These are phyloP conservation scores for Endocalyx cinctus DNA, from an alignment of 2,329 filamentous ascomycete genomes.

Conservation along the genomic window DNA sequence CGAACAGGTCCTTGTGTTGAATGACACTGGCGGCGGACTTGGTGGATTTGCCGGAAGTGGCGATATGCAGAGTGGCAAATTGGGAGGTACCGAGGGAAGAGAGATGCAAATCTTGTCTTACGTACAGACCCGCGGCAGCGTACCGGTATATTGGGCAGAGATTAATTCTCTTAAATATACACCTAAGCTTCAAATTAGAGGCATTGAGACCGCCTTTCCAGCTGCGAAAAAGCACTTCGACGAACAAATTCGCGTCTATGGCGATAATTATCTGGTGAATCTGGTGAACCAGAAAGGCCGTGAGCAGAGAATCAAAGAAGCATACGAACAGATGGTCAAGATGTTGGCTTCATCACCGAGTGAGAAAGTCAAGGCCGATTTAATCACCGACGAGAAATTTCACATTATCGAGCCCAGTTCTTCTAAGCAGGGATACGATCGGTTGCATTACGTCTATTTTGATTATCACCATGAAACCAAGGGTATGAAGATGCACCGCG, in stretches of 20 bases:
- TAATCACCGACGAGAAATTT: conserved; percentile 72
- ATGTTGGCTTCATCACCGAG: conserved; percentile 64
- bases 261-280: conserved; percentile 96
- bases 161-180: conserved; percentile 90
- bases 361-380: conserved; percentile 62
- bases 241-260: conserved; percentile 89
- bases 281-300: conserved; percentile 94
- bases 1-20: conserved; percentile 85
- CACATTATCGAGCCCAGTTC: conserved; percentile 65
- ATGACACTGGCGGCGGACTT: conserved; percentile 70
- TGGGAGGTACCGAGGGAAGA: conserved; percentile 52
- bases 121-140: conserved; percentile 92
- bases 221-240: conserved; percentile 85
- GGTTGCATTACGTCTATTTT: conserved; percentile 94
- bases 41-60: conserved; percentile 76
- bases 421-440: conserved; percentile 62
- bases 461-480: conserved; percentile 99
- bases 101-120: conserved; percentile 91
- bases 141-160: conserved; percentile 94
- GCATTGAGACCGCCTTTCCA: conserved; percentile 72
- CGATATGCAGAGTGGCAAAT: conserved; percentile 70
- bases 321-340: conserved; percentile 87
- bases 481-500: conserved; percentile 87
- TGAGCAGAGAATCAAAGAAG: conserved; percentile 82
- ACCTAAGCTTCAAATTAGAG: conserved; percentile 82